Conservation (phyloP, 768 basidiomycete genomes). For the Russula dissimulans region DNA sequence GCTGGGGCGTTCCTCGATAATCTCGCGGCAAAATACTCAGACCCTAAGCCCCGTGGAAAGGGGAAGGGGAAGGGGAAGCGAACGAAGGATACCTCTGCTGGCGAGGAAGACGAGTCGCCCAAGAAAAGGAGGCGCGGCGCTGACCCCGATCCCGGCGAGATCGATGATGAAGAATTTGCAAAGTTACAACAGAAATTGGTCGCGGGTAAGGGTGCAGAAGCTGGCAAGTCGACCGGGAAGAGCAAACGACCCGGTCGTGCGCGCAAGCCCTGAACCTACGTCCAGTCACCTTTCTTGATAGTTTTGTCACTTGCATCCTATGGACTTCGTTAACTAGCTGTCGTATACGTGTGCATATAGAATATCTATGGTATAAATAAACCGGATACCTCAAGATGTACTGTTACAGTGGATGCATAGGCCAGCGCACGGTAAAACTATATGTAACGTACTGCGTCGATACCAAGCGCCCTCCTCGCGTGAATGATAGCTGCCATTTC, state of each 20-base stretch:
- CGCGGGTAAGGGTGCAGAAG: constrained; percentile 29
- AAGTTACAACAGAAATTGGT: constrained; percentile 51
- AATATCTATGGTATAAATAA: neutral
- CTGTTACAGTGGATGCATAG: neutral
- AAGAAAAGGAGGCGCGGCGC: constrained; percentile 39
- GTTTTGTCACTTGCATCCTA: neutral
- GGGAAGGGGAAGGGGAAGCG: constrained; percentile 36
- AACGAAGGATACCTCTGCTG: constrained; percentile 27
- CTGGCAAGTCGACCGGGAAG: constrained; percentile 9
- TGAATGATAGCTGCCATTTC: constrained; percentile 82
- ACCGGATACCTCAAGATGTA: neutral
- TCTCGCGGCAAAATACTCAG: constrained; percentile 66
- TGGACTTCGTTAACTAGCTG: neutral
- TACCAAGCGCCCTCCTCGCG: constrained; percentile 73
- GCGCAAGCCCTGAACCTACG: constrained; percentile 2
- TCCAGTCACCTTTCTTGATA: neutral
- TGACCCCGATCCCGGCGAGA: constrained; percentile 41
- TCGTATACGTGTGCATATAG: constrained; percentile 6
- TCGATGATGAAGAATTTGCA: constrained; percentile 58
- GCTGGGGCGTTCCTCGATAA: constrained; percentile 65
- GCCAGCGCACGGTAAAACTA: constrained; percentile 24
- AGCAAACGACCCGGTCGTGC: constrained; percentile 8
- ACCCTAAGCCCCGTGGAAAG: constrained; percentile 34
- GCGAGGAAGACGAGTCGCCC: constrained; percentile 31
- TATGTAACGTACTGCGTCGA: constrained; percentile 72